phyloP scores from a whole-genome alignment of 1,284 basidiomycete genomes.

The Sporisorium scitamineum region DNA sequence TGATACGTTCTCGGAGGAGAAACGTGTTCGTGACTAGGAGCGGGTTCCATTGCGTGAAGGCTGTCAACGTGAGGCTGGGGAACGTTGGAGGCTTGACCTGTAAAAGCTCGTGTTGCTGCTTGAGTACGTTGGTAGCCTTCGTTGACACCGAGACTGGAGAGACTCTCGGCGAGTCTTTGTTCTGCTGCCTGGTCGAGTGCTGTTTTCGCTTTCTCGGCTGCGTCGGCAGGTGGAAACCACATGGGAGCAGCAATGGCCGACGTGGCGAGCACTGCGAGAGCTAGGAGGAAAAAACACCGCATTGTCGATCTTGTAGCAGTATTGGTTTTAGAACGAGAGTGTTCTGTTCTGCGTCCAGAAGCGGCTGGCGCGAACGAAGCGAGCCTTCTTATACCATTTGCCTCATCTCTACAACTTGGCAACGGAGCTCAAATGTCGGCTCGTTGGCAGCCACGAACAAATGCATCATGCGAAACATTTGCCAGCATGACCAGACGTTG shows the following conservation, averaged over 20 bases:
- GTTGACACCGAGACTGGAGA: not conserved
- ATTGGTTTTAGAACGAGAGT: not conserved
- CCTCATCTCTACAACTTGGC: not conserved
- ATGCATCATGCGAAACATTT: not conserved
- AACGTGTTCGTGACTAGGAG: not conserved
- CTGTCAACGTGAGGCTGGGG: too few relatives aligned
- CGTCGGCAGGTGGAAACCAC: not conserved
- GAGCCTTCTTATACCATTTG: not conserved
- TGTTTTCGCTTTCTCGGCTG: not conserved
- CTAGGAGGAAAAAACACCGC: not conserved
- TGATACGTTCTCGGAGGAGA: not conserved
- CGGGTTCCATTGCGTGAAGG: too few relatives aligned
- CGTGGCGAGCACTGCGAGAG: not conserved
- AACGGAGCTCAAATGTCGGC: not conserved
- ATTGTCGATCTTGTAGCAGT: not conserved
- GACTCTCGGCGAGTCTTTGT: not conserved
- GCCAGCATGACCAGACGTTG: not conserved
- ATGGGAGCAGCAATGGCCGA: slow-evolving; percentile 1
- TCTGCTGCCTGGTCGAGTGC: not conserved
- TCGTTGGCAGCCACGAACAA: not conserved
- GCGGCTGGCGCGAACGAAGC: not conserved
- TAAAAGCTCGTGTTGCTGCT: too few relatives aligned
- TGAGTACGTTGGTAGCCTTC: not conserved
- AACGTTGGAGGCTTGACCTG: too few relatives aligned
- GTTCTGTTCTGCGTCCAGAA: not conserved